Conservation (phyloP, 129 eudicot species). For the Lactuca saligna region DNA sequence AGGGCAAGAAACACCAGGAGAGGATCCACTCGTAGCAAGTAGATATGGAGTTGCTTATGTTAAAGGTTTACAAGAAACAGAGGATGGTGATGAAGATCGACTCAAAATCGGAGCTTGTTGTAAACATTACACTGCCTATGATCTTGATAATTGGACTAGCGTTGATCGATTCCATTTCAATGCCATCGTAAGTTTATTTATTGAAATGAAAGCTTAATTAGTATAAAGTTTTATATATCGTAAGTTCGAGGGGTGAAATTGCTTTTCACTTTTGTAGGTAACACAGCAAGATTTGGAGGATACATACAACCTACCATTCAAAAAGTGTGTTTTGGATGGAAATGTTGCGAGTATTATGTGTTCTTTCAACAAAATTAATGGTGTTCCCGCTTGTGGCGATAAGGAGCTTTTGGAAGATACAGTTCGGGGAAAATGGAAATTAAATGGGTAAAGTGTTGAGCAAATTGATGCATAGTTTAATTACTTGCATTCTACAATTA, state of each 20-base stretch:
- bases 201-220: neutral
- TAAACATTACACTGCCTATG: slow-evolving; percentile 79
- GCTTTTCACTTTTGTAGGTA: slow-evolving; percentile 33
- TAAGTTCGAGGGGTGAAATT: neutral
- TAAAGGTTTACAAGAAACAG: slow-evolving; percentile 57
- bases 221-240: neutral
- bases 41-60: slow-evolving; percentile 51
- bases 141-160: slow-evolving; percentile 71
- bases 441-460: slow-evolving; percentile 48
- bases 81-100: slow-evolving; percentile 40
- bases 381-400: slow-evolving; percentile 64
- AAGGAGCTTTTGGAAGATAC: slow-evolving; percentile 46
- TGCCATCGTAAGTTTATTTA: slow-evolving; percentile 44
- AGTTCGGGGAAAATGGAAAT: slow-evolving; percentile 55
- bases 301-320: slow-evolving; percentile 64
- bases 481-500: neutral
- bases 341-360: slow-evolving; percentile 79
- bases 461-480: neutral
- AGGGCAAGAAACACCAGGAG: slow-evolving; percentile 81
- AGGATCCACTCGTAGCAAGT: slow-evolving; percentile 58
- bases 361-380: slow-evolving; percentile 70
- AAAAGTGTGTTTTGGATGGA: slow-evolving; percentile 62
- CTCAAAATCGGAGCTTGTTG: slow-evolving; percentile 73
- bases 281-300: slow-evolving; percentile 69
- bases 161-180: slow-evolving; percentile 52